These are phyloP conservation scores for Linnemannia elongata DNA, from an alignment of 192 early-diverging fungal genomes.

Conservation along the genomic window DNA sequence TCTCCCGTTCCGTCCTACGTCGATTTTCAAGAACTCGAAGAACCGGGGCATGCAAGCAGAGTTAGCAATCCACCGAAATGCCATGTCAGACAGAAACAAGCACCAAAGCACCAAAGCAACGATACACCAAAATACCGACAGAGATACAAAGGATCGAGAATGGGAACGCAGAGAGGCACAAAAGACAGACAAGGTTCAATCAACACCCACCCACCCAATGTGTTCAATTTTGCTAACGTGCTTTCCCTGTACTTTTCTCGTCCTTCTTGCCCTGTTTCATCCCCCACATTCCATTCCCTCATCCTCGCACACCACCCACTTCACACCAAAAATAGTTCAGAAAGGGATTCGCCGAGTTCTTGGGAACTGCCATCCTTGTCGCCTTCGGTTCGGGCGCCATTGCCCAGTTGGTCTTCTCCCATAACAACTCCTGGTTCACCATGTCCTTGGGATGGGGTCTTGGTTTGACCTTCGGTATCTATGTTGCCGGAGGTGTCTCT, in stretches of 20 bases:
- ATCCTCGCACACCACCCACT: not conserved
- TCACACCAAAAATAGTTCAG: slow-evolving; percentile 29
- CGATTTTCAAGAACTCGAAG: too few relatives aligned
- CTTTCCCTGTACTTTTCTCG: not conserved
- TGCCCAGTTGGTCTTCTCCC: slow-evolving; percentile 59
- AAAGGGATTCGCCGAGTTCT: slow-evolving; percentile 78
- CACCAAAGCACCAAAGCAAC: too few relatives aligned
- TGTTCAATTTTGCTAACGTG: slow-evolving; percentile 4
- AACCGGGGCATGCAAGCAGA: too few relatives aligned
- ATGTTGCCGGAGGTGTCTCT: slow-evolving; percentile 73
- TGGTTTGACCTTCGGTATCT: slow-evolving; percentile 74
- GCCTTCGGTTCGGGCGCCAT: slow-evolving; percentile 77
- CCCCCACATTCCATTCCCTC: not conserved
- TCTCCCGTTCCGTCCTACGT: too few relatives aligned
- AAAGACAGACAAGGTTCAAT: too few relatives aligned
- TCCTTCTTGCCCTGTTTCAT: too few relatives aligned
- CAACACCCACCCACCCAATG: too few relatives aligned
- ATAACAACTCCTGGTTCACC: slow-evolving; percentile 59
- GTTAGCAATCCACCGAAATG: too few relatives aligned
- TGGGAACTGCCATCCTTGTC: slow-evolving; percentile 78
- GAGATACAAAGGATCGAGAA: too few relatives aligned
- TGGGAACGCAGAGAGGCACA: too few relatives aligned
- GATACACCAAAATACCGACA: too few relatives aligned
- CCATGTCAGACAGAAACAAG: too few relatives aligned
- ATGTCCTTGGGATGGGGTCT: slow-evolving; percentile 75